Evolutionary conservation across 2,329 filamentous ascomycete species (phyloP).

Genomic region (Cladophialophora bantiana): DNA sequence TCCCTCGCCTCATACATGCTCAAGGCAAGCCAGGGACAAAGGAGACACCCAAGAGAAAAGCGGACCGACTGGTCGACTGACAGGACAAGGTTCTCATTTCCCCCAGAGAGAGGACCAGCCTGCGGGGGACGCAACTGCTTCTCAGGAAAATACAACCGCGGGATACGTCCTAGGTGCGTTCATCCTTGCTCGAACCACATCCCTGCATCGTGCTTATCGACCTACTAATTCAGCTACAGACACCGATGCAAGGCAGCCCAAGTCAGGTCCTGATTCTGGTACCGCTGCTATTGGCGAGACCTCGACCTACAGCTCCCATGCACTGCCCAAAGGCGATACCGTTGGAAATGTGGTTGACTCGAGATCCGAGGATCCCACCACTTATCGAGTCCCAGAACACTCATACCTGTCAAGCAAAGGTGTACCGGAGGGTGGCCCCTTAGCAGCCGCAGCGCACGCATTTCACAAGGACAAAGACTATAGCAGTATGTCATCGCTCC

Average conservation of each 20-base stretch:
- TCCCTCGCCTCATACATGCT: neutral
- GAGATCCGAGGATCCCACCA: constrained; percentile 36
- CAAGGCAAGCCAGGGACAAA: constrained; percentile 24
- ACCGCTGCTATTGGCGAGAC: constrained; percentile 36
- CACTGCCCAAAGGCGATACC: constrained; percentile 34
- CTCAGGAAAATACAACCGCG: neutral
- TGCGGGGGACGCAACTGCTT: neutral
- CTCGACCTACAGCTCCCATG: constrained; percentile 36
- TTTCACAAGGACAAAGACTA: constrained; percentile 30
- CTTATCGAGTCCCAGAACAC: constrained; percentile 37
- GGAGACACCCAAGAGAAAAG: constrained; percentile 12
- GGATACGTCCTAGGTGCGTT: constrained; percentile 15
- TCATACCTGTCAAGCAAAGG: constrained; percentile 29
- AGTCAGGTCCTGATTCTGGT: constrained; percentile 18
- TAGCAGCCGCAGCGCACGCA: constrained; percentile 27
- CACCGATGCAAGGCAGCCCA: constrained; percentile 10
- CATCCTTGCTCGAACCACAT: neutral
- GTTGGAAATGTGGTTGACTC: constrained; percentile 34
- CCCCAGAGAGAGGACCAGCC: constrained; percentile 18
- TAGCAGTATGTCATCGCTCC: constrained; percentile 25
- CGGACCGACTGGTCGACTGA: constrained; percentile 21
- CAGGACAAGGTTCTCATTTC: constrained; percentile 40
- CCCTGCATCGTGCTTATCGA: neutral
- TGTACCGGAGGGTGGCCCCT: constrained; percentile 28
- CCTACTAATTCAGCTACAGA: constrained; percentile 2